These are phyloP conservation scores for Tricholomella constricta DNA, from an alignment of 768 basidiomycete genomes.

Conservation along the genomic window DNA sequence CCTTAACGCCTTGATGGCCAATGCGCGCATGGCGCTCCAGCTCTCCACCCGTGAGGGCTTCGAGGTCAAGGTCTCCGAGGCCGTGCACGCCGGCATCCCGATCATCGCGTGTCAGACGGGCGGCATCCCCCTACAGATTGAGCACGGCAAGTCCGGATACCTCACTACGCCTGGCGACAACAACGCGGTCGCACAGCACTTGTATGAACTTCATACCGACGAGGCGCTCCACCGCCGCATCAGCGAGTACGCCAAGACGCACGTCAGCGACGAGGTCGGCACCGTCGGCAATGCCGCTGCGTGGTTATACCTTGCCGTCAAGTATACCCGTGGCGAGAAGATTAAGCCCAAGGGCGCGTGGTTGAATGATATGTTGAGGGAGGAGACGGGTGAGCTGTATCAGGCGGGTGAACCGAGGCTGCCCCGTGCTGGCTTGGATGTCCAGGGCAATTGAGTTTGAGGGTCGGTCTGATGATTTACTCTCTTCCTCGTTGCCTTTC, in stretches of 20 bases:
- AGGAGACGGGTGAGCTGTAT: slow-evolving; percentile 76
- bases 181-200: slow-evolving; percentile 68
- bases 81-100: slow-evolving; percentile 88
- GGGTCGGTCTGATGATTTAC: background rate
- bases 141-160: slow-evolving; percentile 86
- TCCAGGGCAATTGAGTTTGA: slow-evolving; percentile 44
- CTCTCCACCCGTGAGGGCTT: slow-evolving; percentile 94
- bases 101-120: slow-evolving; percentile 85
- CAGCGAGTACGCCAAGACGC: slow-evolving; percentile 68
- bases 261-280: slow-evolving; percentile 83
- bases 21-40: slow-evolving; percentile 87
- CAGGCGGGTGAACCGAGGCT: slow-evolving; percentile 66
- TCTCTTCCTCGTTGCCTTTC: background rate
- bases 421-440: slow-evolving; percentile 60
- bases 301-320: slow-evolving; percentile 71
- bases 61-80: slow-evolving; percentile 96
- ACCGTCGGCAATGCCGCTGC: slow-evolving; percentile 79
- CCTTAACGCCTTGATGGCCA: slow-evolving; percentile 86
- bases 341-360: slow-evolving; percentile 81
- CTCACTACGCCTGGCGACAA: slow-evolving; percentile 80
- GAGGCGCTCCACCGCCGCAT: slow-evolving; percentile 62
- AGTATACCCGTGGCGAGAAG: slow-evolving; percentile 76
- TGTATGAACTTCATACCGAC: slow-evolving; percentile 79
- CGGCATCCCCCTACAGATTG: slow-evolving; percentile 92
- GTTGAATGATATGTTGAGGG: slow-evolving; percentile 80